phyloP scores from a whole-genome alignment of 2,329 filamentous ascomycete species.

The Fusarium bactridioides region DNA sequence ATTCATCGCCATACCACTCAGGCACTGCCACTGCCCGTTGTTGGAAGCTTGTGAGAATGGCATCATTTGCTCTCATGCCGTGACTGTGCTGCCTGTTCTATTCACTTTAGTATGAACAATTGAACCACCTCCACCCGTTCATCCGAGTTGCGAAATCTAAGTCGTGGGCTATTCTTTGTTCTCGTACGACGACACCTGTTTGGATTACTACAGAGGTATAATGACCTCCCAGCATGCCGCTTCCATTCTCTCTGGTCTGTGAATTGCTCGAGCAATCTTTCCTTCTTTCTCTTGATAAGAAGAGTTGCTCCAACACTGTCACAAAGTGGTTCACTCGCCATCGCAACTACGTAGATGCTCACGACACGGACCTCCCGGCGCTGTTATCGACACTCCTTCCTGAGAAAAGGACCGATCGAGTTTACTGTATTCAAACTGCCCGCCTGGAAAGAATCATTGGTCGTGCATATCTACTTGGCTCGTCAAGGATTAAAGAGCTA shows the following conservation, averaged over 20 bases:
- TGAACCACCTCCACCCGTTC: background rate
- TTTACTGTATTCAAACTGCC: conserved; percentile 73
- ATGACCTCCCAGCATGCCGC: conserved; percentile 59
- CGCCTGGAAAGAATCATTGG: conserved; percentile 73
- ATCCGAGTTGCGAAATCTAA: background rate
- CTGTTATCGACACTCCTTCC: conserved; percentile 81
- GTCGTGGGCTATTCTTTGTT: background rate
- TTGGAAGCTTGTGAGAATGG: conserved; percentile 1
- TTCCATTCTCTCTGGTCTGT: conserved; percentile 76
- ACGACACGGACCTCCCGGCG: conserved; percentile 66
- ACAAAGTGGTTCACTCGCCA: conserved; percentile 75
- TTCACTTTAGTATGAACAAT: background rate
- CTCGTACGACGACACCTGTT: background rate
- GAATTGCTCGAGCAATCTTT: conserved; percentile 76
- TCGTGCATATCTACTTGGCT: conserved; percentile 70
- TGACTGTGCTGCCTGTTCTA: conserved; percentile 20
- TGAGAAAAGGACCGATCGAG: conserved; percentile 77
- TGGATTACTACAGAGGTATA: background rate
- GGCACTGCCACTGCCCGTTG: background rate
- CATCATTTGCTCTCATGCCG: background rate
- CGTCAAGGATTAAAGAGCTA: conserved; percentile 67
- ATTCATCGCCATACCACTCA: conserved; percentile 8
- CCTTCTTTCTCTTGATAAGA: conserved; percentile 46
- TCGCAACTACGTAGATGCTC: conserved; percentile 62
- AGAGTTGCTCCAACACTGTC: conserved; percentile 52